phyloP scores from a whole-genome alignment of 768 basidiomycete species.

The Lanmaoa rubissima region DNA sequence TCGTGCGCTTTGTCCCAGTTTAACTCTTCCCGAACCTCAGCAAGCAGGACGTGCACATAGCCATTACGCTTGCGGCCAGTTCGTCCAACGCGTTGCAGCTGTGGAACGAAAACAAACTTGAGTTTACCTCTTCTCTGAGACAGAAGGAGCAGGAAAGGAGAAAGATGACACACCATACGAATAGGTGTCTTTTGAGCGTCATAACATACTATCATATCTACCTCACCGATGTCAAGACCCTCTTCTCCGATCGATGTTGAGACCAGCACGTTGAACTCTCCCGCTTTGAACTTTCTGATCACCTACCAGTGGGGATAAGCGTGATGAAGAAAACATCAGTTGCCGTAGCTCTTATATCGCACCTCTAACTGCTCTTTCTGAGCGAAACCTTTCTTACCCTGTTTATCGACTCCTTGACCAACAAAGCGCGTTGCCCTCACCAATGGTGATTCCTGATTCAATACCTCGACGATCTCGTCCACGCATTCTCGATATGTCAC shows the following conservation, averaged over 20 bases:
- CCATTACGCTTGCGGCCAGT: slow-evolving; percentile 93
- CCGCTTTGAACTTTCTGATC: slow-evolving; percentile 82
- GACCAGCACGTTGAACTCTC: slow-evolving; percentile 88
- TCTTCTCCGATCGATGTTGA: slow-evolving; percentile 98
- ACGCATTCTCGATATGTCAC: slow-evolving; percentile 88
- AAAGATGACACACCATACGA: slow-evolving; percentile 69
- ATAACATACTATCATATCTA: slow-evolving; percentile 95
- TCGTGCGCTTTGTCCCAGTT: slow-evolving; percentile 89
- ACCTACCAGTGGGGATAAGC: slow-evolving; percentile 46
- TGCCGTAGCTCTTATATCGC: slow-evolving; percentile 17
- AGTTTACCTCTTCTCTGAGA: neutral
- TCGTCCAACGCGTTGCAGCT: slow-evolving; percentile 95
- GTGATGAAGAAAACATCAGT: slow-evolving; percentile 4
- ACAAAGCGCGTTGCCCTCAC: slow-evolving; percentile 85
- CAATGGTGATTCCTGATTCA: slow-evolving; percentile 75
- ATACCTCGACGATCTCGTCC: slow-evolving; percentile 81
- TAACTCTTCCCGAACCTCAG: slow-evolving; percentile 85
- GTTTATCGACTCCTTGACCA: slow-evolving; percentile 84
- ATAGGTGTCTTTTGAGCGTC: slow-evolving; percentile 96
- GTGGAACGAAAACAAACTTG: slow-evolving; percentile 5
- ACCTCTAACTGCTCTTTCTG: slow-evolving; percentile 94
- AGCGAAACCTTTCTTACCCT: slow-evolving; percentile 81
- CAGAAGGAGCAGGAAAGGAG: neutral
- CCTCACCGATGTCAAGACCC: slow-evolving; percentile 96
- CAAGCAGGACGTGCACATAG: slow-evolving; percentile 84